A percentile compares a stretch with the other conserved stretches of the same genome.
phyloP scores from a whole-genome alignment of 2,329 filamentous ascomycete species.

The Diaporthe batatas region DNA sequence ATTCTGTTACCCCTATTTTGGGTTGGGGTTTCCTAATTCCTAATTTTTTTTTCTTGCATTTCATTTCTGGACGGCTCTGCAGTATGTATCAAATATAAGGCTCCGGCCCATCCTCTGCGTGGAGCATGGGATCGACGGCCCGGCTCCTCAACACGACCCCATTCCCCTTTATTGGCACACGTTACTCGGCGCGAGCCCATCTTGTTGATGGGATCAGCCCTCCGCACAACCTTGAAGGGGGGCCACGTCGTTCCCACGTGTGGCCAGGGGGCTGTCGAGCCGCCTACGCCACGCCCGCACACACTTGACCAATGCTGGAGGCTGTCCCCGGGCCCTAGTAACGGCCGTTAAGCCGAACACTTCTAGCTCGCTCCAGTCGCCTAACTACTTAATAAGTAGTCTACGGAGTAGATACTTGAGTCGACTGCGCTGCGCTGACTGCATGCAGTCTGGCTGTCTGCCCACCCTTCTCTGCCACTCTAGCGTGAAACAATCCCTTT shows the following conservation, averaged over 20 bases:
- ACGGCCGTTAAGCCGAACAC: not conserved
- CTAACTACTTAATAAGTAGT: too few species aligned
- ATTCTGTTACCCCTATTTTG: constrained; percentile 23
- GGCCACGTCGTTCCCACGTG: constrained; percentile 30
- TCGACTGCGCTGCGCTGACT: too few species aligned
- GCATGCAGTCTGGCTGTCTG: too few species aligned
- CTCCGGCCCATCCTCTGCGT: constrained; percentile 6
- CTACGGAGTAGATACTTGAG: too few species aligned
- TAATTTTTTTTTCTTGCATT: too few species aligned
- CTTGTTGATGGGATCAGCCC: constrained; percentile 12
- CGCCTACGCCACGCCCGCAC: constrained; percentile 16
- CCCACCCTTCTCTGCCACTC: not conserved
- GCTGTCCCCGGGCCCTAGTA: not conserved
- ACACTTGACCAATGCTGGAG: not conserved
- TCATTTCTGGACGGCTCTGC: constrained; percentile 13
- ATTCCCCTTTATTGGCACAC: constrained; percentile 20
- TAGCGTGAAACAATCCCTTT: constrained; percentile 21
- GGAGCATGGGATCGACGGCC: constrained; percentile 29
- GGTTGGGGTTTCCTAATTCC: not conserved
- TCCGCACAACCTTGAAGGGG: constrained; percentile 27
- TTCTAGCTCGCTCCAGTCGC: not conserved
- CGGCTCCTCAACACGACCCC: constrained; percentile 1
- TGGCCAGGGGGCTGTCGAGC: constrained; percentile 26
- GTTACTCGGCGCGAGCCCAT: constrained; percentile 8
- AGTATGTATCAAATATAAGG: constrained; percentile 27